phyloP scores from a whole-genome alignment of 805 yeast genomes.

The Starmerella floricola region DNA sequence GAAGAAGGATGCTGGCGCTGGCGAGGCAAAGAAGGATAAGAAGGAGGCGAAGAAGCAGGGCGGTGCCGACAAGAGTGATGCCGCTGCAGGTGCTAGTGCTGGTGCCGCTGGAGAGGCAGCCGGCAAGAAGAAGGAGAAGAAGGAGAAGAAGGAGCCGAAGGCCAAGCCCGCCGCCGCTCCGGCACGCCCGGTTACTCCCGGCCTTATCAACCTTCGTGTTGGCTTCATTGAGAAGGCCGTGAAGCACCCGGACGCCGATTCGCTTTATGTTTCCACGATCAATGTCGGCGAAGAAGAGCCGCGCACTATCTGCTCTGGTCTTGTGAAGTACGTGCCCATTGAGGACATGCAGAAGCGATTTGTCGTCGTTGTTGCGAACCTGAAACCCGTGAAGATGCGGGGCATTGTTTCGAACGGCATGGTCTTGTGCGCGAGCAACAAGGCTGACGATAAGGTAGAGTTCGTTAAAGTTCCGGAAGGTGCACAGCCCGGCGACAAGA shows the following conservation, averaged over 20 bases:
- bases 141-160: constrained; percentile 39
- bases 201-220: constrained; percentile 82
- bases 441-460: constrained; percentile 58
- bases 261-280: constrained; percentile 90
- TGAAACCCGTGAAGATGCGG: constrained; percentile 97
- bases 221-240: constrained; percentile 95
- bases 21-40: constrained; percentile 24
- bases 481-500: constrained; percentile 88
- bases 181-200: constrained; percentile 37
- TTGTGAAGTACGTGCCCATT: constrained; percentile 75
- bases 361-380: constrained; percentile 84
- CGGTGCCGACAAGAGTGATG: constrained; percentile 20
- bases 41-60: constrained; percentile 30
- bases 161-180: constrained; percentile 44
- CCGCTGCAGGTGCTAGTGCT: constrained; percentile 21
- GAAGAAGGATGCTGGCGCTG: constrained; percentile 29
- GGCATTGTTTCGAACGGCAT: constrained; percentile 91
- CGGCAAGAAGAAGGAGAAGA: constrained; percentile 25
- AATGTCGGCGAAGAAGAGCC: constrained; percentile 96
- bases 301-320: constrained; percentile 95
- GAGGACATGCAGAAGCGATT: constrained; percentile 93
- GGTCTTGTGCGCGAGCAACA: constrained; percentile 77
- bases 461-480: constrained; percentile 91
- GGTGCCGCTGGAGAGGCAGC: constrained; percentile 10
- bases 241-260: constrained; percentile 96